These are phyloP conservation scores for Russula compacta DNA, from an alignment of 768 basidiomycete species.

Conservation along the genomic window DNA sequence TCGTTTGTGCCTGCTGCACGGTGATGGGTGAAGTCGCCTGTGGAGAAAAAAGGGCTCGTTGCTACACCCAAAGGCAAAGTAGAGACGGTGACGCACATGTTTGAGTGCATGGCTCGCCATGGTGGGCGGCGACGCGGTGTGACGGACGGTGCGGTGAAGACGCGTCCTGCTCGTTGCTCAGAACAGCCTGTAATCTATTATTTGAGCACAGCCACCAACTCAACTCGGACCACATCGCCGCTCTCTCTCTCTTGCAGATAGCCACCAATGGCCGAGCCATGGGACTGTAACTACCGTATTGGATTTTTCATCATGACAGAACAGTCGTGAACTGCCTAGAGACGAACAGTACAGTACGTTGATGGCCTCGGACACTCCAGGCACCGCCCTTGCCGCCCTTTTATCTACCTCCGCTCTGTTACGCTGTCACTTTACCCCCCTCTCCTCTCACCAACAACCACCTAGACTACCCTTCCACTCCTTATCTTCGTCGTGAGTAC, in stretches of 20 bases:
- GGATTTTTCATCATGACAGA: too few relatives aligned
- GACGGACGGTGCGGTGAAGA: neutral
- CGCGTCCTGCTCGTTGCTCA: neutral
- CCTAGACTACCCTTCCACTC: neutral
- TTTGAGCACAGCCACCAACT: neutral
- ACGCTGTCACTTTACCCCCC: neutral
- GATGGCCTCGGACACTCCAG: neutral
- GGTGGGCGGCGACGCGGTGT: neutral
- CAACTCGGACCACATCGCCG: too few relatives aligned
- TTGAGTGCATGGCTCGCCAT: conserved; percentile 41
- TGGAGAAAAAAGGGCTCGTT: neutral
- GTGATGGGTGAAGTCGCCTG: conserved; percentile 42
- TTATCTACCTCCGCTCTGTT: neutral
- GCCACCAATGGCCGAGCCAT: too few relatives aligned
- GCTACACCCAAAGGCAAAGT: neutral
- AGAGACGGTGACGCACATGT: conserved; percentile 28
- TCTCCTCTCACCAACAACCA: neutral
- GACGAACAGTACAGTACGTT: too few relatives aligned
- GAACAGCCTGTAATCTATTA: too few relatives aligned
- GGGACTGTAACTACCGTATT: too few relatives aligned
- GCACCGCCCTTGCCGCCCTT: neutral
- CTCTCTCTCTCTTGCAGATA: too few relatives aligned
- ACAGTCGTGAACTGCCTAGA: too few relatives aligned
- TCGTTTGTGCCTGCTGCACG: conserved; percentile 83
- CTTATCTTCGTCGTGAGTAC: conserved; percentile 1